Percentiles rank a stretch among this genome's conserved stretches.
Conservation (phyloP, 495 filamentous ascomycete genomes). For the Daldinia decipiens region DNA sequence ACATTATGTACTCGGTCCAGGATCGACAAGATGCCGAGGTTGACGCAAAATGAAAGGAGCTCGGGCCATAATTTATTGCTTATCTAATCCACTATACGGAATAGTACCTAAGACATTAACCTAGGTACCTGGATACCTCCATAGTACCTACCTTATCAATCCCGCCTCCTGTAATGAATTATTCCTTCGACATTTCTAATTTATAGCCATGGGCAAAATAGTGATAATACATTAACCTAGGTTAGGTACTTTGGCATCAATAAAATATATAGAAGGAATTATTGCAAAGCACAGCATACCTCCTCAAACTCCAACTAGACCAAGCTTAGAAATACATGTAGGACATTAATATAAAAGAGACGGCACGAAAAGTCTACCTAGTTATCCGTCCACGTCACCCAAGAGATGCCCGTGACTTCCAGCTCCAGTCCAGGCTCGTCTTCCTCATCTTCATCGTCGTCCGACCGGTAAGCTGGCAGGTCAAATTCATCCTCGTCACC, state of each 20-base stretch:
- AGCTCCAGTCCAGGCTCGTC: slow-evolving; percentile 29
- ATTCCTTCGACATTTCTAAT: too few relatives aligned
- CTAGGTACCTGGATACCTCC: neutral
- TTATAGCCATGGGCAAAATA: too few relatives aligned
- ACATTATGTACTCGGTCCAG: slow-evolving; percentile 4
- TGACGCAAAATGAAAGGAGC: slow-evolving; percentile 19
- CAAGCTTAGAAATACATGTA: neutral
- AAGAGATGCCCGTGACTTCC: slow-evolving; percentile 29
- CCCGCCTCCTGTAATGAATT: too few relatives aligned
- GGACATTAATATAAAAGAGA: neutral
- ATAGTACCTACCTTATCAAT: too few relatives aligned
- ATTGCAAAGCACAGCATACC: neutral
- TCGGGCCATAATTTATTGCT: neutral
- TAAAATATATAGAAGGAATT: neutral
- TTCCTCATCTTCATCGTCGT: slow-evolving; percentile 16
- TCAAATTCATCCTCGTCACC: neutral
- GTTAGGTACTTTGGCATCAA: neutral
- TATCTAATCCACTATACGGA: too few relatives aligned
- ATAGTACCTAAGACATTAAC: too few relatives aligned
- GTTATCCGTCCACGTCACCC: slow-evolving; percentile 28
- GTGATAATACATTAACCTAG: too few relatives aligned
- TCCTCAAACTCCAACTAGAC: neutral
- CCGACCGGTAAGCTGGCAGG: neutral
- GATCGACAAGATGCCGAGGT: slow-evolving; percentile 33
- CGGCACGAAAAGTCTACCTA: neutral